Percentiles rank a stretch among this genome's conserved stretches.
These are phyloP conservation scores for Citrus trifoliata DNA, from an alignment of 345 rosid species.

Conservation along the genomic window DNA sequence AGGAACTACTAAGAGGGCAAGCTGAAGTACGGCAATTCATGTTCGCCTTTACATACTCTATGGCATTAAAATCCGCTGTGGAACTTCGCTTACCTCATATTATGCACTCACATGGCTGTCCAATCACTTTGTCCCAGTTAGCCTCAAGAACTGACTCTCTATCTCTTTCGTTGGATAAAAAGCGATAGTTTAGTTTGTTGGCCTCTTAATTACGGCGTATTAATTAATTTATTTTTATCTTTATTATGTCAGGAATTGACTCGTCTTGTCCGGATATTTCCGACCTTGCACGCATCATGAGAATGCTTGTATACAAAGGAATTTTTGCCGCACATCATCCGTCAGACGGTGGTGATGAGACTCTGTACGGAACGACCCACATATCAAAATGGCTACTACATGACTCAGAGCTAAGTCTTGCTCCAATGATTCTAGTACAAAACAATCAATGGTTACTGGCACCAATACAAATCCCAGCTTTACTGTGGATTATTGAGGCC, in stretches of 20 bases:
- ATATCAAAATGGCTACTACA: not conserved
- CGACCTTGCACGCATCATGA: not conserved
- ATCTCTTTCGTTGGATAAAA: conserved; percentile 3
- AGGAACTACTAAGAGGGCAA: conserved; percentile 11
- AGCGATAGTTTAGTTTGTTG: too few species aligned
- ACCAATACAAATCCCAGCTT: not conserved
- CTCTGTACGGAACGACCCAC: not conserved
- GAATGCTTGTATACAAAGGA: not conserved
- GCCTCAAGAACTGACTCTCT: not conserved
- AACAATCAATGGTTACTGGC: not conserved
- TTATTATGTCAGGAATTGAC: not conserved
- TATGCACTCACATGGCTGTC: too few species aligned
- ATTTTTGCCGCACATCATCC: not conserved
- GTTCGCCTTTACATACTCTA: conserved; percentile 33
- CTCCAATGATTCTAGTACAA: not conserved
- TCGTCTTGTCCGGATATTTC: not conserved
- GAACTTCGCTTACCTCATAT: too few species aligned
- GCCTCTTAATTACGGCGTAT: too few species aligned
- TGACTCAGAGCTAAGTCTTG: not conserved
- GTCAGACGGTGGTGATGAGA: not conserved
- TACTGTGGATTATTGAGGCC: too few species aligned
- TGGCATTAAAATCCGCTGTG: conserved; percentile 28
- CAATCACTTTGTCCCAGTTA: too few species aligned
- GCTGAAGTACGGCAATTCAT: conserved; percentile 12
- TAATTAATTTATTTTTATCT: not conserved